Conservation (phyloP, 192 early-diverging fungal genomes). For the Phycomyces nitens region DNA sequence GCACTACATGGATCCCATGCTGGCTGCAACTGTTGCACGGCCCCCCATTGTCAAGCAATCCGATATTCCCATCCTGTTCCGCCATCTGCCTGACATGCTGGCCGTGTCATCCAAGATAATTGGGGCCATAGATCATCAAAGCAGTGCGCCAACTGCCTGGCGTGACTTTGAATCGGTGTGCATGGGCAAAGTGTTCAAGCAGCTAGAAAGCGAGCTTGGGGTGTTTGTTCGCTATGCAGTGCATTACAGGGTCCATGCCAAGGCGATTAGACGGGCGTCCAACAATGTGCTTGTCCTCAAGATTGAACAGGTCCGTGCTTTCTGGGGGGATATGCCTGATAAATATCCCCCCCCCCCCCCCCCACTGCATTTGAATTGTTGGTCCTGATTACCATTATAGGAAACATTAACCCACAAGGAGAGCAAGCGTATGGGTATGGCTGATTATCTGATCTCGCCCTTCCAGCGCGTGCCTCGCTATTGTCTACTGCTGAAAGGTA, state of each 20-base stretch:
- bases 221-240: conserved; percentile 35
- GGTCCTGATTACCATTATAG: not conserved
- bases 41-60: conserved; percentile 29
- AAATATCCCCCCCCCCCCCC: too few species aligned
- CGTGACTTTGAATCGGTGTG: conserved; percentile 1
- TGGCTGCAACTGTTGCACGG: conserved; percentile 18
- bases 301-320: conserved; percentile 13
- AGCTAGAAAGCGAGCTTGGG: conserved; percentile 24
- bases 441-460: conserved; percentile 71
- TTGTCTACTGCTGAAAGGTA: conserved; percentile 61
- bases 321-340: too few species aligned
- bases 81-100: conserved; percentile 33
- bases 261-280: conserved; percentile 23
- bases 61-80: conserved; percentile 35
- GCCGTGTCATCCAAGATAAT: conserved; percentile 27
- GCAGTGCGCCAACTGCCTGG: not conserved
- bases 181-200: conserved; percentile 26
- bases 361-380: too few species aligned
- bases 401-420: conserved; percentile 22
- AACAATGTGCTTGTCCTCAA: conserved; percentile 20
- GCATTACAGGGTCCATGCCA: conserved; percentile 24
- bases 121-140: conserved; percentile 1
- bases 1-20: conserved; percentile 38
- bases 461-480: conserved; percentile 77
- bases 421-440: conserved; percentile 54